Evolutionary conservation across 805 yeast genomes (phyloP).

Genomic region (Kockiozyma suomiensis): DNA sequence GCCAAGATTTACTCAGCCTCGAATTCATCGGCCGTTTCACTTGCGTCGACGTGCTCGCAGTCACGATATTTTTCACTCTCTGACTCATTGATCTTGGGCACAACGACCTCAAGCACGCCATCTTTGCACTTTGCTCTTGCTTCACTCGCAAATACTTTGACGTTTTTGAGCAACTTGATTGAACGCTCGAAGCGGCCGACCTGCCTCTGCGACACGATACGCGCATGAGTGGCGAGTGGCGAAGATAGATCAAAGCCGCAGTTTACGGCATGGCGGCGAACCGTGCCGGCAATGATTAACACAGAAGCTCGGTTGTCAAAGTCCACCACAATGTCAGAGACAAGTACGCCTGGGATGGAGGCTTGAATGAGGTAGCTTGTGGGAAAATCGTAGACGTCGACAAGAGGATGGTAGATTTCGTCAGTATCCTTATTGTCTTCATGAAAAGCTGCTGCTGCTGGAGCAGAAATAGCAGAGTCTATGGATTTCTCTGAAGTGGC

Average conservation of each 20-base stretch:
- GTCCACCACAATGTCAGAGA: constrained; percentile 22
- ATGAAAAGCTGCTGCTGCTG: neutral
- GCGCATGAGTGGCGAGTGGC: constrained; percentile 13
- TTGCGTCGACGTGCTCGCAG: too few relatives aligned
- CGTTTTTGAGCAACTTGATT: constrained; percentile 46
- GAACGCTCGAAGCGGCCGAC: constrained; percentile 50
- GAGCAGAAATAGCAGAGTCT: neutral
- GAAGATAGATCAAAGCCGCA: neutral
- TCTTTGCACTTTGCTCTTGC: constrained; percentile 52
- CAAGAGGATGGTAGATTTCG: constrained; percentile 12
- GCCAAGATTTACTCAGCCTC: neutral
- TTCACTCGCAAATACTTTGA: constrained; percentile 48
- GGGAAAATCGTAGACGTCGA: constrained; percentile 24
- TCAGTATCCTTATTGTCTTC: neutral
- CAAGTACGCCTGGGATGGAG: constrained; percentile 20
- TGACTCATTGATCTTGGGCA: constrained; percentile 44
- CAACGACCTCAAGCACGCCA: constrained; percentile 50
- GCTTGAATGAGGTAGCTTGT: constrained; percentile 14
- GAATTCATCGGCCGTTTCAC: neutral
- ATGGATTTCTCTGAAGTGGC: neutral
- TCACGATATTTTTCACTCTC: too few relatives aligned
- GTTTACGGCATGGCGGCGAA: constrained; percentile 3
- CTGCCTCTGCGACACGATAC: constrained; percentile 41
- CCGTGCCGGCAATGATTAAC: constrained; percentile 15
- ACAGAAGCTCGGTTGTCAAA: constrained; percentile 11